Percentiles rank a stretch among this genome's conserved stretches.
These are phyloP conservation scores for Blastocystis sp. DNA, from an alignment of 352 stramenopile species.

Conservation along the genomic window DNA sequence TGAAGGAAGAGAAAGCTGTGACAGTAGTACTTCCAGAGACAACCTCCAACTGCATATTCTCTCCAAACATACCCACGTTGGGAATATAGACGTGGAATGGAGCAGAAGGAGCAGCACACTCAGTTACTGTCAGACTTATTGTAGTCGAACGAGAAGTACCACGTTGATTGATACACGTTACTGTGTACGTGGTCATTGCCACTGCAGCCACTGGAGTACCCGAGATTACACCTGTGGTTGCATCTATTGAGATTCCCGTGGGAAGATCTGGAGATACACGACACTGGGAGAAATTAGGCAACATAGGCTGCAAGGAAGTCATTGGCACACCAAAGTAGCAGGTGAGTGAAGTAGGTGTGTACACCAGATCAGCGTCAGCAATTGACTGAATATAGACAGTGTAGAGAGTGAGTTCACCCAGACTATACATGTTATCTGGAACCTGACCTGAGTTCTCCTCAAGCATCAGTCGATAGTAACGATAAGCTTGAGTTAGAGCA, in stretches of 20 bases:
- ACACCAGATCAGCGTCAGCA: neutral
- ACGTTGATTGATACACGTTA: conserved; percentile 17
- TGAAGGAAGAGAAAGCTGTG: neutral
- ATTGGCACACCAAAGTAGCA: conserved; percentile 27
- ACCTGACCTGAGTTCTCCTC: conserved; percentile 11
- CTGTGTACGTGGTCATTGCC: neutral
- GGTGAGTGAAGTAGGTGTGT: conserved; percentile 1
- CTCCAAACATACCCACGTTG: conserved; percentile 20
- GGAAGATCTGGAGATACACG: neutral
- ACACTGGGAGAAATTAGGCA: conserved; percentile 7
- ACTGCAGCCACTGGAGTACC: conserved; percentile 25
- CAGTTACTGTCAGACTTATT: conserved; percentile 3
- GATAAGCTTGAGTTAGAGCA: neutral
- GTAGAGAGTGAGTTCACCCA: conserved; percentile 43
- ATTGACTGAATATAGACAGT: neutral
- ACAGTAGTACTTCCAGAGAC: neutral
- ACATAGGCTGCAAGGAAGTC: conserved; percentile 4
- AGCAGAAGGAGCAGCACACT: neutral
- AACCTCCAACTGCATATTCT: neutral
- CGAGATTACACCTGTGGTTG: conserved; percentile 21
- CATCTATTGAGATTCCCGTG: conserved; percentile 25
- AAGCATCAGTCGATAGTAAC: conserved; percentile 44
- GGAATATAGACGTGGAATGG: conserved; percentile 10
- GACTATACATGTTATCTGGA: conserved; percentile 9
- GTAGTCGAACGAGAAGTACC: neutral